These are phyloP conservation scores for Paramecium pentaurelia DNA, from an alignment of 73 alveolate genomes.

Conservation along the genomic window DNA sequence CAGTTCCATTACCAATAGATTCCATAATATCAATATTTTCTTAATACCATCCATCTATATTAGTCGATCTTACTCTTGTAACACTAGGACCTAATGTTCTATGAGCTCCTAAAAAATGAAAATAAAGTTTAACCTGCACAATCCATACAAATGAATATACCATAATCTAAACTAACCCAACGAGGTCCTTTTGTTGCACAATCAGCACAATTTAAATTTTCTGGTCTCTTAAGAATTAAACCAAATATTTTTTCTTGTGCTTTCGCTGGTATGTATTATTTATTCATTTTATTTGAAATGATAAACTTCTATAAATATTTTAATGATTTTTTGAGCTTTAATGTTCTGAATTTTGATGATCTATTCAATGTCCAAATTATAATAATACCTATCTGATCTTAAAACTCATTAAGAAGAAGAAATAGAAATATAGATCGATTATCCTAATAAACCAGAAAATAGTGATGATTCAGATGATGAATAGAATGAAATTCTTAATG, in stretches of 20 bases:
- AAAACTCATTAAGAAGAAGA: constrained; percentile 19
- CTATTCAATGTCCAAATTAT: neutral
- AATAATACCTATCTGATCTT: neutral
- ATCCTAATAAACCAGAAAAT: neutral
- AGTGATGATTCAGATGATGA: neutral
- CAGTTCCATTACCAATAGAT: constrained; percentile 75
- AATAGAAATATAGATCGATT: neutral
- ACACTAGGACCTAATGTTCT: constrained; percentile 78
- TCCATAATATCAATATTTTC: constrained; percentile 72
- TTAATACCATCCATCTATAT: constrained; percentile 79
- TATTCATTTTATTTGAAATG: neutral
- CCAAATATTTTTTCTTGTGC: neutral
- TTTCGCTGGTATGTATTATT: neutral
- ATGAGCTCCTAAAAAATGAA: constrained; percentile 66
- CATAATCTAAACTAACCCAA: constrained; percentile 82
- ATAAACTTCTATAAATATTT: neutral
- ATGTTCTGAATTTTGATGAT: neutral
- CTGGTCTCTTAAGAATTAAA: constrained; percentile 44
- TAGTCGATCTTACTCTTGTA: constrained; percentile 77
- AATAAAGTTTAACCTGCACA: constrained; percentile 53
- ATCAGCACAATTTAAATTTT: constrained; percentile 79
- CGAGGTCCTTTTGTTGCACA: constrained; percentile 72
- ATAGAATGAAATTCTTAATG: neutral
- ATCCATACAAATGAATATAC: constrained; percentile 81
- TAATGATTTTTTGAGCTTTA: neutral